Evolutionary conservation across 768 basidiomycete genomes (phyloP).

Genomic region (Mrakia hoshinonis): DNA sequence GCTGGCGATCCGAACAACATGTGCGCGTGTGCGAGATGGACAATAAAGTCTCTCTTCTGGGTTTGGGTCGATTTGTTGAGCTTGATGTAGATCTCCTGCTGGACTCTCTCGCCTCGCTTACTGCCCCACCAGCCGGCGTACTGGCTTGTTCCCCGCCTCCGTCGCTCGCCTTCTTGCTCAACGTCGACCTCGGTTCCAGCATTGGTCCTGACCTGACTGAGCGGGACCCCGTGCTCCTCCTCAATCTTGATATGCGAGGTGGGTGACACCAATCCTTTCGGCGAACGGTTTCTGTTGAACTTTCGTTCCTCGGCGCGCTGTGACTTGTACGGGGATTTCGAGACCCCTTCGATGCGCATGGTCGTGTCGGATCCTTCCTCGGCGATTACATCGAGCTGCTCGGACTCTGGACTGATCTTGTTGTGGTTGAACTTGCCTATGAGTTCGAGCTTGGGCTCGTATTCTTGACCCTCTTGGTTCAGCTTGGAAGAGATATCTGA

Average conservation of each 20-base stretch:
- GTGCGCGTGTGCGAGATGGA: constrained; percentile 26
- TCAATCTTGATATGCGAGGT: background rate
- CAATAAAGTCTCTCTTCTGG: constrained; percentile 22
- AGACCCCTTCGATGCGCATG: constrained; percentile 11
- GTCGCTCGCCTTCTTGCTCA: constrained; percentile 15
- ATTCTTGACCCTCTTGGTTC: background rate
- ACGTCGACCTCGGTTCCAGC: constrained; percentile 5
- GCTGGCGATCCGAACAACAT: constrained; percentile 27
- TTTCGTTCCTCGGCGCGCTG: constrained; percentile 14
- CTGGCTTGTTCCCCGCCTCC: background rate
- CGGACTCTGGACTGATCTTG: background rate
- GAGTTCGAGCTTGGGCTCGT: background rate
- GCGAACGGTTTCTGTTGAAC: background rate
- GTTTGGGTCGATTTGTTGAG: constrained; percentile 8
- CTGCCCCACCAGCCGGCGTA: constrained; percentile 28
- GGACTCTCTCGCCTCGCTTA: constrained; percentile 25
- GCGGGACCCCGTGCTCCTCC: background rate
- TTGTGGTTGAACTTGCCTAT: background rate
- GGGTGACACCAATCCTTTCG: background rate
- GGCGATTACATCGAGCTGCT: constrained; percentile 3
- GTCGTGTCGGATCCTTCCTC: constrained; percentile 7
- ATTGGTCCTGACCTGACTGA: background rate
- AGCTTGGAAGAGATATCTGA: background rate
- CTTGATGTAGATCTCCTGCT: constrained; percentile 29
- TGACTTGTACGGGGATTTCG: background rate